A percentile compares a stretch with the other conserved stretches of the same genome.
phyloP scores from a whole-genome alignment of 2,329 filamentous ascomycete species.

The Pyrenophora teres region DNA sequence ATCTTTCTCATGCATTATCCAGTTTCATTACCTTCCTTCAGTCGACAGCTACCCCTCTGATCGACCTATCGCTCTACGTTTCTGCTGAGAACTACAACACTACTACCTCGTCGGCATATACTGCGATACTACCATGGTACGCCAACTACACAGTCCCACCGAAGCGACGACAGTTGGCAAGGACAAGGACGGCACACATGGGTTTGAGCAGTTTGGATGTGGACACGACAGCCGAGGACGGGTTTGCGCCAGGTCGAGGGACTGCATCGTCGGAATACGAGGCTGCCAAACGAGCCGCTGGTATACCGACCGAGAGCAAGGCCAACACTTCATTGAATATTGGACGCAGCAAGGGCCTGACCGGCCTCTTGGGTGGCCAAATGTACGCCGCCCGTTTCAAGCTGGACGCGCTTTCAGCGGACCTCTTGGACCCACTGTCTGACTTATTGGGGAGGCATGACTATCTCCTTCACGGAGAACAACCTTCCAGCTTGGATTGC shows the following conservation, averaged over 20 bases:
- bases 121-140: conserved; percentile 79
- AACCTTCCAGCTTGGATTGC: conserved; percentile 74
- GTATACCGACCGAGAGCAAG: conserved; percentile 42
- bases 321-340: conserved; percentile 51
- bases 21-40: conserved; percentile 69
- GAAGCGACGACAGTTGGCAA: conserved; percentile 70
- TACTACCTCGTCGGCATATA: conserved; percentile 79
- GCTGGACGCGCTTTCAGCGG: conserved; percentile 72
- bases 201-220: conserved; percentile 55
- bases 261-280: conserved; percentile 44
- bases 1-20: not conserved
- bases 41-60: conserved; percentile 73
- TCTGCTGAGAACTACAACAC: conserved; percentile 85
- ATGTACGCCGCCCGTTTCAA: conserved; percentile 75
- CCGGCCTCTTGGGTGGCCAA: conserved; percentile 65
- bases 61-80: conserved; percentile 88
- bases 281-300: conserved; percentile 44
- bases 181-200: conserved; percentile 64
- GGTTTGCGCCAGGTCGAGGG: conserved; percentile 33
- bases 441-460: conserved; percentile 62
- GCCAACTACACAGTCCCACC: conserved; percentile 86
- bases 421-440: conserved; percentile 71
- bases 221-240: conserved; percentile 47
- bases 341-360: conserved; percentile 63
- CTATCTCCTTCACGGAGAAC: conserved; percentile 59